Evolutionary conservation across 148 eudicot species (phyloP).

Genomic region (Rhododendron ovatum): DNA sequence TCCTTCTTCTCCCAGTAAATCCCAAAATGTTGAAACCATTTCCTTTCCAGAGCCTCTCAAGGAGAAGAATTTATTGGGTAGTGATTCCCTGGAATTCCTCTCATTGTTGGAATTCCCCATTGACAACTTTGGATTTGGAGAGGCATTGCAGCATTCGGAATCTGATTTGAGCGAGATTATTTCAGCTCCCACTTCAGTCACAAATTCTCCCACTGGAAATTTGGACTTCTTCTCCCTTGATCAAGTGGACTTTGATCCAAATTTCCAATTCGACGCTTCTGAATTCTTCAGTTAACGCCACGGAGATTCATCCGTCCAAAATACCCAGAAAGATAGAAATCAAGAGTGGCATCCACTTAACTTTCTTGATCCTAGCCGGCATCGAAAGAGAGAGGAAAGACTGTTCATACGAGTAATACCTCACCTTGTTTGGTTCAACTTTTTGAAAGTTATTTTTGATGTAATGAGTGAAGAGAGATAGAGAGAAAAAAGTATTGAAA

Average conservation of each 20-base stretch:
- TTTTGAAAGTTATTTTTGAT: no score
- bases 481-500: no score
- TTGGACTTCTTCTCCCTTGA: constrained; percentile 45
- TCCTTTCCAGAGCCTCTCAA: constrained; percentile 9
- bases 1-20: constrained; percentile 29
- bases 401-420: constrained; percentile 4
- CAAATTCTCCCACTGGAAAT: constrained; percentile 37
- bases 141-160: constrained; percentile 29
- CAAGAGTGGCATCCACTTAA: neutral
- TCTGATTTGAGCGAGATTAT: constrained; percentile 34
- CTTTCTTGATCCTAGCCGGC: constrained; percentile 11
- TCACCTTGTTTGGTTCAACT: no score
- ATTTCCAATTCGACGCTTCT: constrained; percentile 27
- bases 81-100: constrained; percentile 20
- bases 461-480: no score
- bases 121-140: constrained; percentile 7
- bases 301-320: neutral
- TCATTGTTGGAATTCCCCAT: constrained; percentile 11
- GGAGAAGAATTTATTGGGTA: constrained; percentile 15
- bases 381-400: neutral
- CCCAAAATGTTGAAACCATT: constrained; percentile 21
- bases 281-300: constrained; percentile 14
- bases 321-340: neutral
- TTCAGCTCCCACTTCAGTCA: constrained; percentile 43
- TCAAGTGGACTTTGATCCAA: constrained; percentile 27